Evolutionary conservation across 1,139 yeast species (phyloP).

Genomic region (Yamadazyma aaseri): DNA sequence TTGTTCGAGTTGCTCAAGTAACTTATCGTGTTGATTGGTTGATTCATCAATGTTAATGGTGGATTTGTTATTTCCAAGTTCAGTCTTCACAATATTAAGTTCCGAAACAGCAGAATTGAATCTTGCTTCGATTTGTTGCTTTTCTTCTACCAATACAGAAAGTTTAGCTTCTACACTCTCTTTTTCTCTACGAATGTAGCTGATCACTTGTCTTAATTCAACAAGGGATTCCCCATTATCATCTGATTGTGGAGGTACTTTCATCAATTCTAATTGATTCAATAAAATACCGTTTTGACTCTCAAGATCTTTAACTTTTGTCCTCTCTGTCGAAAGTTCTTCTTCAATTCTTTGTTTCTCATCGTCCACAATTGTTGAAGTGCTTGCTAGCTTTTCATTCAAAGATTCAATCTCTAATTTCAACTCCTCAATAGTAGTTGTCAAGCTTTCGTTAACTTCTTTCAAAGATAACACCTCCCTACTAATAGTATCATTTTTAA

Average conservation of each 20-base stretch:
- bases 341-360: slow-evolving; percentile 44
- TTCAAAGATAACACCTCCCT: slow-evolving; percentile 44
- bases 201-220: slow-evolving; percentile 50
- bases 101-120: slow-evolving; percentile 41
- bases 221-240: slow-evolving; percentile 23
- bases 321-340: slow-evolving; percentile 47
- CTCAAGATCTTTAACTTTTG: slow-evolving; percentile 54
- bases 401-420: slow-evolving; percentile 21
- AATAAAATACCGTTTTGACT: slow-evolving; percentile 67
- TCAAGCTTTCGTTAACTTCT: slow-evolving; percentile 38
- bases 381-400: slow-evolving; percentile 22
- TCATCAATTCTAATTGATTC: slow-evolving; percentile 63
- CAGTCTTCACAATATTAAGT: slow-evolving; percentile 43
- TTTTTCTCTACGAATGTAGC: slow-evolving; percentile 71
- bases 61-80: slow-evolving; percentile 34
- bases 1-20: slow-evolving; percentile 64
- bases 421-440: slow-evolving; percentile 33
- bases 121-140: slow-evolving; percentile 44
- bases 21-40: slow-evolving; percentile 49
- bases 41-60: slow-evolving; percentile 39
- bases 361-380: slow-evolving; percentile 23
- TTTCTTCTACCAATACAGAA: slow-evolving; percentile 49
- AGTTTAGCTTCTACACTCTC: slow-evolving; percentile 67
- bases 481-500: slow-evolving; percentile 56
- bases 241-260: slow-evolving; percentile 11